phyloP scores from a whole-genome alignment of 2,329 filamentous ascomycete genomes.

The Ophiocordyceps camponoti-leonardi region DNA sequence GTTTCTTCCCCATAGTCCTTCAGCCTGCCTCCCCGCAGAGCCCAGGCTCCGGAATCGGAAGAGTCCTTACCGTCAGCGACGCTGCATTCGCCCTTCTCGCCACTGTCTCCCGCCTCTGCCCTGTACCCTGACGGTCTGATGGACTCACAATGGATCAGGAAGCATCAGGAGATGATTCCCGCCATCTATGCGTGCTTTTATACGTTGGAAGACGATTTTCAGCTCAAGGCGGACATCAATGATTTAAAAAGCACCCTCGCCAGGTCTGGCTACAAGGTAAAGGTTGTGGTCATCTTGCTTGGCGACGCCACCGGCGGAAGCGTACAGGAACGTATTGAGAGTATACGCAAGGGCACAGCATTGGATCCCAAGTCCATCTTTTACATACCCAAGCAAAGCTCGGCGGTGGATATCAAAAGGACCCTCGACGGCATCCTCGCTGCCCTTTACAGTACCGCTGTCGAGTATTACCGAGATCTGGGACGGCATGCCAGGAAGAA shows the following conservation, averaged over 20 bases:
- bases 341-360: slow-evolving; percentile 61
- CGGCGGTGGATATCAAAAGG: slow-evolving; percentile 51
- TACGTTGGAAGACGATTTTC: slow-evolving; percentile 62
- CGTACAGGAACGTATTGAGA: slow-evolving; percentile 52
- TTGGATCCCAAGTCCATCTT: slow-evolving; percentile 76
- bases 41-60: slow-evolving; percentile 32
- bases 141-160: slow-evolving; percentile 65
- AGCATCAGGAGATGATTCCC: slow-evolving; percentile 74
- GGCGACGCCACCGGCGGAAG: slow-evolving; percentile 16
- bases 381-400: slow-evolving; percentile 60
- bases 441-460: slow-evolving; percentile 52
- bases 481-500: slow-evolving; percentile 88
- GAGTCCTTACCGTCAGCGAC: slow-evolving; percentile 31
- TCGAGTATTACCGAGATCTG: slow-evolving; percentile 88
- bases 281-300: slow-evolving; percentile 50
- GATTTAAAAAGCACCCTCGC: slow-evolving; percentile 50
- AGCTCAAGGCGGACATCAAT: slow-evolving; percentile 75
- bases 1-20: slow-evolving; percentile 24
- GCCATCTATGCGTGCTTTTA: slow-evolving; percentile 72
- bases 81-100: slow-evolving; percentile 86
- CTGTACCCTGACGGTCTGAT: slow-evolving; percentile 85
- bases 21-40: slow-evolving; percentile 38
- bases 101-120: slow-evolving; percentile 64
- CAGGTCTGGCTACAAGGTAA: slow-evolving; percentile 59
- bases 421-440: slow-evolving; percentile 59